Conservation (phyloP, 1,284 basidiomycete genomes). For the Pseudozyma hubeiensis region DNA sequence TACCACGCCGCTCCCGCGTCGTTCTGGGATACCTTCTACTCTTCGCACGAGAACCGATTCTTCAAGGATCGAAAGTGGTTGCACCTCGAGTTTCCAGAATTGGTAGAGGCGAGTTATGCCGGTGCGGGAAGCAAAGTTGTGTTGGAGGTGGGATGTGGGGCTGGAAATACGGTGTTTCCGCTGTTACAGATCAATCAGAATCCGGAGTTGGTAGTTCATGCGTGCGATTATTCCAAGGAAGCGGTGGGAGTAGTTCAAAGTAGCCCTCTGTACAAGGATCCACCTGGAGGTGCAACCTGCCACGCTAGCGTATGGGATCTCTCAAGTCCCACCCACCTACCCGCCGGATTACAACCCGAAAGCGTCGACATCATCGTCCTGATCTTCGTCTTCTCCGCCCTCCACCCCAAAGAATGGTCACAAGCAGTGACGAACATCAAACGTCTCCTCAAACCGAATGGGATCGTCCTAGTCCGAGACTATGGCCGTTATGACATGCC, state of each 20-base stretch:
- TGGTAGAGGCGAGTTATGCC: slow-evolving; percentile 51
- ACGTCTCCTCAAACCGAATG: slow-evolving; percentile 85
- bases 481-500: slow-evolving; percentile 88
- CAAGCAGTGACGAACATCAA: slow-evolving; percentile 84
- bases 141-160: slow-evolving; percentile 66
- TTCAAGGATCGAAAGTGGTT: slow-evolving; percentile 68
- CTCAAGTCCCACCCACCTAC: slow-evolving; percentile 69
- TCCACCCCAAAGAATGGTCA: slow-evolving; percentile 93
- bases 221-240: slow-evolving; percentile 90
- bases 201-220: slow-evolving; percentile 78
- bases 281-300: slow-evolving; percentile 71
- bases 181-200: slow-evolving; percentile 85
- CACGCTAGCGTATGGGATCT: slow-evolving; percentile 91
- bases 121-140: slow-evolving; percentile 48
- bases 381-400: slow-evolving; percentile 92
- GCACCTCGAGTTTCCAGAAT: slow-evolving; percentile 65
- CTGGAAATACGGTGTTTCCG: slow-evolving; percentile 94
- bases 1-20: slow-evolving; percentile 55
- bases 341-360: slow-evolving; percentile 61
- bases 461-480: slow-evolving; percentile 86
- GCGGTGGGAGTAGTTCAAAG: slow-evolving; percentile 89
- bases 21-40: slow-evolving; percentile 66
- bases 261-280: slow-evolving; percentile 39
- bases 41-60: slow-evolving; percentile 62
- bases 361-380: slow-evolving; percentile 89